These are phyloP conservation scores for Lasiosphaeria miniovina DNA, from an alignment of 495 filamentous ascomycete species.

Conservation along the genomic window DNA sequence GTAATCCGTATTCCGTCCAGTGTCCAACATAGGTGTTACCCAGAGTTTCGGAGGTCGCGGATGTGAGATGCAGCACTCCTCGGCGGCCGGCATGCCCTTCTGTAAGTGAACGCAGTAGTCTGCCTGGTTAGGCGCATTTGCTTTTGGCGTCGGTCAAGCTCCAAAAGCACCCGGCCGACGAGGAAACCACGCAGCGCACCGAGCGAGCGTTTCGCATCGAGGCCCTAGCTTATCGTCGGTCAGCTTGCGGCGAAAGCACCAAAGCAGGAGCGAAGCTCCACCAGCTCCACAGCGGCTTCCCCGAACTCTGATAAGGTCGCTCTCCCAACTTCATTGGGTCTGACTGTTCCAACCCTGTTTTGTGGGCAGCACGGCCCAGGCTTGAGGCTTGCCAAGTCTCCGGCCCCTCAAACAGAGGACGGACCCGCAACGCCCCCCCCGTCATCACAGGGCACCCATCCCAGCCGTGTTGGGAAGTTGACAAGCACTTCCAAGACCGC, in stretches of 20 bases:
- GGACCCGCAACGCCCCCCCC: neutral
- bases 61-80: too few species aligned
- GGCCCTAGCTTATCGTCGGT: too few species aligned
- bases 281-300: neutral
- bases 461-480: conserved; percentile 23
- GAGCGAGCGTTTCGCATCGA: too few species aligned
- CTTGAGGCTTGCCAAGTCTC: neutral
- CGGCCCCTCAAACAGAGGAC: neutral
- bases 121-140: too few species aligned
- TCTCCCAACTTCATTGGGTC: neutral
- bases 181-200: too few species aligned
- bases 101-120: too few species aligned
- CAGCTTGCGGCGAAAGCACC: neutral
- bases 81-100: too few species aligned
- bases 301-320: neutral
- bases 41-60: too few species aligned
- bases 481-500: conserved; percentile 8
- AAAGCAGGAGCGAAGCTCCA: neutral
- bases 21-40: too few species aligned
- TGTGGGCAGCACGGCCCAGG: neutral
- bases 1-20: too few species aligned
- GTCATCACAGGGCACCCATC: conserved; percentile 5
- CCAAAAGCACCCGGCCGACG: too few species aligned
- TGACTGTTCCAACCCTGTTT: neutral
- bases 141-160: too few species aligned